These are phyloP conservation scores for Coleophoma eucalyptorum DNA, from an alignment of 2,329 filamentous ascomycete species.

Conservation along the genomic window DNA sequence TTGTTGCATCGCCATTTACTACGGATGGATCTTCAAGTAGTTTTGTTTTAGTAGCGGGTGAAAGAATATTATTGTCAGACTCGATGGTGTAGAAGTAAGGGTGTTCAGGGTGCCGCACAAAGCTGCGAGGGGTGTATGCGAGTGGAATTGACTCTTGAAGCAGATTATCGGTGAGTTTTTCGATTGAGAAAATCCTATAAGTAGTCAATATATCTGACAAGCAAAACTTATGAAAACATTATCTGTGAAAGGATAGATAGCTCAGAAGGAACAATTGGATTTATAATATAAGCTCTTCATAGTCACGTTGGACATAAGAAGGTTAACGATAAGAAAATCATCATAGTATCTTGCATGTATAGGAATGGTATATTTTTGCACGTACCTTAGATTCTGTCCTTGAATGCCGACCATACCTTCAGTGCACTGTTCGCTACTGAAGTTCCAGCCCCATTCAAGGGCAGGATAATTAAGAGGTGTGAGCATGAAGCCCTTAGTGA, in stretches of 20 bases:
- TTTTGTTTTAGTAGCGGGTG: slow-evolving; percentile 70
- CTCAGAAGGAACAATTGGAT: slow-evolving; percentile 99
- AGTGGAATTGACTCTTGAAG: slow-evolving; percentile 84
- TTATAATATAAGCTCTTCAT: slow-evolving; percentile 53
- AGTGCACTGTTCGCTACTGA: slow-evolving; percentile 89
- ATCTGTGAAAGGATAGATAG: slow-evolving; percentile 24
- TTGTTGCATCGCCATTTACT: slow-evolving; percentile 67
- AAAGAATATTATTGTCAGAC: slow-evolving; percentile 86
- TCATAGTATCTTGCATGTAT: slow-evolving; percentile 24
- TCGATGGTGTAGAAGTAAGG: slow-evolving; percentile 93
- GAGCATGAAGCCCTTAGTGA: slow-evolving; percentile 84
- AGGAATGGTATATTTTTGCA: slow-evolving; percentile 27
- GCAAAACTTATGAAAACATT: too few relatives aligned
- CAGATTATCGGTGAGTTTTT: slow-evolving; percentile 80
- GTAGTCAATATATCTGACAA: too few relatives aligned
- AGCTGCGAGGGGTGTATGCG: slow-evolving; percentile 83
- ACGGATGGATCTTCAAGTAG: slow-evolving; percentile 68
- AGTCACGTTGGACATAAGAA: slow-evolving; percentile 28
- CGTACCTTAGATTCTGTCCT: slow-evolving; percentile 80
- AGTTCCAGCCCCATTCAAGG: slow-evolving; percentile 93
- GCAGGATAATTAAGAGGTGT: slow-evolving; percentile 86
- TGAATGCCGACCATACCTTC: slow-evolving; percentile 95
- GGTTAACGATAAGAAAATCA: slow-evolving; percentile 39
- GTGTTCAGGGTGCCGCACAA: slow-evolving; percentile 83
- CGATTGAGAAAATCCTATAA: slow-evolving; percentile 82